phyloP scores from a whole-genome alignment of 306 rosid genomes.

The Cucurbita argyrosperma region DNA sequence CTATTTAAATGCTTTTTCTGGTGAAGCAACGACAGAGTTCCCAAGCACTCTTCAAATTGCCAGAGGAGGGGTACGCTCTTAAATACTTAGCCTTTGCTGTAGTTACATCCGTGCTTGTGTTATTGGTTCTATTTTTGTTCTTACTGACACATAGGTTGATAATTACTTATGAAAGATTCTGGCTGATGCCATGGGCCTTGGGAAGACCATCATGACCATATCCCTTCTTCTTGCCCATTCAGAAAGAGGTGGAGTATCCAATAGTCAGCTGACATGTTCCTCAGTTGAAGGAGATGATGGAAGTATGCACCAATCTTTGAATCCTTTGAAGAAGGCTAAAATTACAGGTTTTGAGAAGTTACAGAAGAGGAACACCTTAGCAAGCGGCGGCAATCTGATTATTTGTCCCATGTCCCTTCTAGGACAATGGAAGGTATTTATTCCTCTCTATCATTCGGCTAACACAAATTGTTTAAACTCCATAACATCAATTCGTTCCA shows the following conservation, averaged over 20 bases:
- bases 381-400: constrained; percentile 66
- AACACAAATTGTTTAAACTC: neutral
- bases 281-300: constrained; percentile 30
- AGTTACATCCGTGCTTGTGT: neutral
- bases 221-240: constrained; percentile 66
- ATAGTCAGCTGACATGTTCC: constrained; percentile 28
- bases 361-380: constrained; percentile 37
- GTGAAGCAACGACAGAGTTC: constrained; percentile 74
- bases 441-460: neutral
- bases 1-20: constrained; percentile 86
- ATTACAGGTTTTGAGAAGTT: constrained; percentile 56
- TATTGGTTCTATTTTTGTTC: neutral
- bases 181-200: constrained; percentile 98
- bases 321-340: constrained; percentile 33
- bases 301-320: constrained; percentile 16
- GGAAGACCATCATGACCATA: constrained; percentile 95
- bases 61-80: constrained; percentile 79
- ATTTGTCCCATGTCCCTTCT: constrained; percentile 89
- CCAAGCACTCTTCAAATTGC: constrained; percentile 95
- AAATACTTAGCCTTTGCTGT: constrained; percentile 7
- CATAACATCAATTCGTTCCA: neutral
- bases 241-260: constrained; percentile 39
- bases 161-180: constrained; percentile 43
- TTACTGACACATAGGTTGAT: neutral
- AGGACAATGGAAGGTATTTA: constrained; percentile 70